phyloP scores from a whole-genome alignment of 2,329 filamentous ascomycete species.

The Aspergillus puulaauensis region DNA sequence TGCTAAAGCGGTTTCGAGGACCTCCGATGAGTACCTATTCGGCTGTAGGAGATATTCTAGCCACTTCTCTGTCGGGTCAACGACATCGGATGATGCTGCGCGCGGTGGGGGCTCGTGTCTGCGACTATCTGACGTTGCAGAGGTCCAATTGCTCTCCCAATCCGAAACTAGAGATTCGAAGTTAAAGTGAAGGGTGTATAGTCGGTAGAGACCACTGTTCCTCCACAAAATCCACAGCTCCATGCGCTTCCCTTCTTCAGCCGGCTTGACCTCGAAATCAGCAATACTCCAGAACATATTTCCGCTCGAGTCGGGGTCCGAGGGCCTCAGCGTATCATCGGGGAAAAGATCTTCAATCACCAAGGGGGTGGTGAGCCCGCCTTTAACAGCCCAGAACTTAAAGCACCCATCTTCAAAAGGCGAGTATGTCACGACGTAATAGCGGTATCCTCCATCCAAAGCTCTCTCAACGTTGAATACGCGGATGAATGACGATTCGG shows the following conservation, averaged over 20 bases:
- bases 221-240: slow-evolving; percentile 79
- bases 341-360: slow-evolving; percentile 72
- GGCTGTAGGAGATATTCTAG: slow-evolving; percentile 78
- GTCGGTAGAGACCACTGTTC: slow-evolving; percentile 75
- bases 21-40: slow-evolving; percentile 74
- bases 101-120: slow-evolving; percentile 54
- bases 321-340: slow-evolving; percentile 62
- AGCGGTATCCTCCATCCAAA: slow-evolving; percentile 48
- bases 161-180: slow-evolving; percentile 61
- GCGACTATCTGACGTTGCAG: slow-evolving; percentile 62
- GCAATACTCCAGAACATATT: slow-evolving; percentile 78
- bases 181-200: slow-evolving; percentile 72
- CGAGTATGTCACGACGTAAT: slow-evolving; percentile 77
- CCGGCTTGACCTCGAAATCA: slow-evolving; percentile 66
- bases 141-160: slow-evolving; percentile 70
- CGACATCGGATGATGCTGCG: slow-evolving; percentile 63
- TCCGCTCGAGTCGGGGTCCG: slow-evolving; percentile 59
- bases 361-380: slow-evolving; percentile 56
- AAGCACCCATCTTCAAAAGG: slow-evolving; percentile 86
- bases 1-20: slow-evolving; percentile 77
- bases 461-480: slow-evolving; percentile 61
- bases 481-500: slow-evolving; percentile 73
- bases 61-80: slow-evolving; percentile 81
- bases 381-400: slow-evolving; percentile 83
- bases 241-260: slow-evolving; percentile 54